phyloP scores from a whole-genome alignment of 495 filamentous ascomycete genomes.

The Penicillium angulare region DNA sequence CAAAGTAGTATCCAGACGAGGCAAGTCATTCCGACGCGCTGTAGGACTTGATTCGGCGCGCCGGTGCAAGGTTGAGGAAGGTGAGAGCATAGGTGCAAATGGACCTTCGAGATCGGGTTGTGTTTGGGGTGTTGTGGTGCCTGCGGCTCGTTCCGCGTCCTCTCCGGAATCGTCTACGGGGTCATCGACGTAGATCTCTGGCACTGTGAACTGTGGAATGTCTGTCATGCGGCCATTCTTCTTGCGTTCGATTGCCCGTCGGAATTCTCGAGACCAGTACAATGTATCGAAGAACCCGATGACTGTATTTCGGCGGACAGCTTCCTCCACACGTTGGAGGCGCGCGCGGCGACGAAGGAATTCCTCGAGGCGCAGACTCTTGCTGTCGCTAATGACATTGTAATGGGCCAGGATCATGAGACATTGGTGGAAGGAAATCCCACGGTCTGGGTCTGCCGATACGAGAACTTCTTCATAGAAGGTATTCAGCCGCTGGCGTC shows the following conservation, averaged over 20 bases:
- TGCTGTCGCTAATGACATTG: constrained; percentile 98
- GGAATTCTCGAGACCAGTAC: constrained; percentile 83
- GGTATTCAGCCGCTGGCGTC: constrained; percentile 75
- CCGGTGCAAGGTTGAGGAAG: constrained; percentile 30
- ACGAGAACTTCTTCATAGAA: constrained; percentile 98
- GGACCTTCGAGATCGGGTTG: constrained; percentile 15
- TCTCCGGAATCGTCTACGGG: constrained; percentile 40
- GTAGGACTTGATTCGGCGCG: constrained; percentile 29
- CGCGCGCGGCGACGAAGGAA: constrained; percentile 88
- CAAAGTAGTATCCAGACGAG: constrained; percentile 43
- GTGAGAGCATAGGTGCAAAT: constrained; percentile 35
- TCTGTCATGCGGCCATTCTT: constrained; percentile 69
- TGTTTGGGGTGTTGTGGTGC: constrained; percentile 22
- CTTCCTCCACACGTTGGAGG: constrained; percentile 94
- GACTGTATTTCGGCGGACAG: constrained; percentile 83
- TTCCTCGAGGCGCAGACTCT: constrained; percentile 89
- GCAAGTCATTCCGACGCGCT: constrained; percentile 19
- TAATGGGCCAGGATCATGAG: constrained; percentile 97
- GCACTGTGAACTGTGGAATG: constrained; percentile 78
- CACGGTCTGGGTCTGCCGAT: constrained; percentile 80
- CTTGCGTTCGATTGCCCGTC: constrained; percentile 65
- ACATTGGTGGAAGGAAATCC: constrained; percentile 90
- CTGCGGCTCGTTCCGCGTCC: constrained; percentile 17
- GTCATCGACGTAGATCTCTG: constrained; percentile 86
- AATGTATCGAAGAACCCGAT: constrained; percentile 95